These are phyloP conservation scores for Kingdonia uniflora DNA, from an alignment of 164 flowering plant genomes.

Conservation along the genomic window DNA sequence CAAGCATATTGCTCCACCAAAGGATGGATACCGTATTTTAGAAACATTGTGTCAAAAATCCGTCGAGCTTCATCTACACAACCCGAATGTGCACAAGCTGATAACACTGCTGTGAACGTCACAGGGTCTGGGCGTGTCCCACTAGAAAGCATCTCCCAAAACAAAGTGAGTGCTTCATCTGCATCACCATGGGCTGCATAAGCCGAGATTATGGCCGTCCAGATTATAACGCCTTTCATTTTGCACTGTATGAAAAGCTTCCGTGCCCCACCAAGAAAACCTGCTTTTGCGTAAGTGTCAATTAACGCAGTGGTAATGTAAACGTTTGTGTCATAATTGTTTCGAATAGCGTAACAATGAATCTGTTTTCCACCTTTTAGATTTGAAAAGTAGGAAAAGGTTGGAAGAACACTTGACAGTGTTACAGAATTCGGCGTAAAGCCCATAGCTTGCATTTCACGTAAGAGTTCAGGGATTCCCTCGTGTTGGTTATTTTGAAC, in stretches of 20 bases:
- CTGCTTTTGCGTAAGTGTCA: conserved; percentile 65
- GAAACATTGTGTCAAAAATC: conserved; percentile 41
- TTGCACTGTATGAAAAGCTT: conserved; percentile 33
- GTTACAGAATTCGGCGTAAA: conserved; percentile 57
- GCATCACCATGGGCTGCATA: conserved; percentile 73
- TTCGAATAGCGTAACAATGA: conserved; percentile 61
- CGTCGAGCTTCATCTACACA: conserved; percentile 43
- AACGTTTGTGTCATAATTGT: conserved; percentile 30
- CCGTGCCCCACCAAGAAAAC: conserved; percentile 48
- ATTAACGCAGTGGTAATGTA: conserved; percentile 64
- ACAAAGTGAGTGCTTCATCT: conserved; percentile 28
- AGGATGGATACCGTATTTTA: conserved; percentile 42
- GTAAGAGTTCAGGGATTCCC: conserved; percentile 28
- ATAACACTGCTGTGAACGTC: conserved; percentile 59
- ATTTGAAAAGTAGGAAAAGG: conserved; percentile 41
- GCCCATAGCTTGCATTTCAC: conserved; percentile 46
- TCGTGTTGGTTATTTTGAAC: conserved; percentile 52
- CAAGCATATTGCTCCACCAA: conserved; percentile 76
- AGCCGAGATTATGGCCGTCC: conserved; percentile 84
- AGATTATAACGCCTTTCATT: conserved; percentile 46
- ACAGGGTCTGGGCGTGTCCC: conserved; percentile 60
- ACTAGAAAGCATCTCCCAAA: conserved; percentile 40
- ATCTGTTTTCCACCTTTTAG: conserved; percentile 49
- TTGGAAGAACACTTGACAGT: conserved; percentile 62
- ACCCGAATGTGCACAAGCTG: conserved; percentile 82